These are phyloP conservation scores for Miscanthus sacchariflorus DNA, from an alignment of 202 grass and related monocot genomes.

Conservation along the genomic window DNA sequence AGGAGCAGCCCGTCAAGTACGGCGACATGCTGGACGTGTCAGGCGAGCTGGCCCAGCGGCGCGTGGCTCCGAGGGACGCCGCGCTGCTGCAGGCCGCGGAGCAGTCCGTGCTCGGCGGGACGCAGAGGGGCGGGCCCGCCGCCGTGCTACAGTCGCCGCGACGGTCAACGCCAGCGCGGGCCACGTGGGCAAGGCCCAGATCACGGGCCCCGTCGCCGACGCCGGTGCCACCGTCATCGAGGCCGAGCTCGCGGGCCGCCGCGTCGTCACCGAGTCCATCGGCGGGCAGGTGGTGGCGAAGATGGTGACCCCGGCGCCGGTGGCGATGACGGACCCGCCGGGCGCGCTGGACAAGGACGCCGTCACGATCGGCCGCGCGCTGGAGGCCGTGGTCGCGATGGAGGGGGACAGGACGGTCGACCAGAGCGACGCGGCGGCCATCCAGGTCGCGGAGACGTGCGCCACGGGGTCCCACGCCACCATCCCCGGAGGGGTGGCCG, in stretches of 20 bases:
- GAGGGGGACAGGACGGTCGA: constrained; percentile 16
- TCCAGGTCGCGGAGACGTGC: constrained; percentile 49
- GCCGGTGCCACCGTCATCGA: constrained; percentile 51
- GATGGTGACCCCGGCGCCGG: constrained; percentile 29
- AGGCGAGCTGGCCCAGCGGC: constrained; percentile 25
- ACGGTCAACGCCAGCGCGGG: constrained; percentile 40
- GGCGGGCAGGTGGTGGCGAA: constrained; percentile 55
- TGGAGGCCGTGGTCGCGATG: constrained; percentile 46
- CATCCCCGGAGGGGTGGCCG: constrained; percentile 28
- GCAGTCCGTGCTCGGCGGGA: constrained; percentile 31
- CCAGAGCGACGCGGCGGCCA: background rate
- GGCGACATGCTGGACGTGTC: constrained; percentile 55
- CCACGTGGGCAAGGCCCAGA: constrained; percentile 46
- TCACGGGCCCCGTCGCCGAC: constrained; percentile 40
- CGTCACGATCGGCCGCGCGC: constrained; percentile 46
- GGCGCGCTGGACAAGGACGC: constrained; percentile 29
- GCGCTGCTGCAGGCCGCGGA: constrained; percentile 59
- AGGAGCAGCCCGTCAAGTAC: constrained; percentile 39
- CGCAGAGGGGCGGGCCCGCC: constrained; percentile 41
- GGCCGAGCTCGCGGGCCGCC: constrained; percentile 47
- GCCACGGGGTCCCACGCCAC: constrained; percentile 40
- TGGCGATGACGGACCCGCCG: background rate
- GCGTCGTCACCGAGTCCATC: constrained; percentile 63
- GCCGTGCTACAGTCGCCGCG: constrained; percentile 51
- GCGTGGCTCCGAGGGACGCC: constrained; percentile 51